Conservation (phyloP, 2,329 filamentous ascomycete species). For the Exophiala spinifera region DNA sequence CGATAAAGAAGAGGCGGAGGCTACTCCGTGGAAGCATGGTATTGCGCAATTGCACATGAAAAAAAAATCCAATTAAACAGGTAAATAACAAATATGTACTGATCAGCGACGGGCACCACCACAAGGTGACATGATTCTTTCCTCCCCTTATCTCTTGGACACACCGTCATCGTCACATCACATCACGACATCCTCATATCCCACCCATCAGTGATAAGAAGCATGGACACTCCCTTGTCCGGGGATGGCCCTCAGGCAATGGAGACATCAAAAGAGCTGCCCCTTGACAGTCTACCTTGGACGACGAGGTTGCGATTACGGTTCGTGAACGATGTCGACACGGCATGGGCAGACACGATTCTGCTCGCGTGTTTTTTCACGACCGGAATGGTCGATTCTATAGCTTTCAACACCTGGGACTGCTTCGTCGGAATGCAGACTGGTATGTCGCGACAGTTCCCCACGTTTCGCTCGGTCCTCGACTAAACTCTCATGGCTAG, state of each 20-base stretch:
- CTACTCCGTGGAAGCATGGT: neutral
- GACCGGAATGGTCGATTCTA: conserved; percentile 43
- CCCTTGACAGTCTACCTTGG: conserved; percentile 2
- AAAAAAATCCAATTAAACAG: neutral
- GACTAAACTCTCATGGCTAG: conserved; percentile 33
- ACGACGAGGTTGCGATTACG: conserved; percentile 2
- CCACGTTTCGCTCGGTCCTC: conserved; percentile 25
- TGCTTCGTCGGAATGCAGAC: conserved; percentile 48
- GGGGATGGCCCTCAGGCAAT: neutral
- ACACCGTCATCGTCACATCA: neutral
- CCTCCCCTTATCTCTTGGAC: neutral
- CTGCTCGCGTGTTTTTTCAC: conserved; percentile 36
- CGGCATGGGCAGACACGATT: conserved; percentile 16
- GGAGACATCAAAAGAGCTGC: conserved; percentile 5
- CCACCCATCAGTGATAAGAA: neutral
- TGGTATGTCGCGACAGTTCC: conserved; percentile 30
- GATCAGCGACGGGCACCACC: neutral
- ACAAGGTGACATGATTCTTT: neutral
- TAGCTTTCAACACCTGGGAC: conserved; percentile 45
- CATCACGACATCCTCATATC: neutral
- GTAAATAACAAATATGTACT: neutral
- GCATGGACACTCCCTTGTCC: conserved; percentile 9
- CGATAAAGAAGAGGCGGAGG: neutral
- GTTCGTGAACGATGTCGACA: conserved; percentile 13
- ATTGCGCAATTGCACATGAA: neutral